Evolutionary conservation across 2,329 filamentous ascomycete species (phyloP), one percentile per base, ranked within the genome.

Genomic region (Penicillium sp.): DNA sequence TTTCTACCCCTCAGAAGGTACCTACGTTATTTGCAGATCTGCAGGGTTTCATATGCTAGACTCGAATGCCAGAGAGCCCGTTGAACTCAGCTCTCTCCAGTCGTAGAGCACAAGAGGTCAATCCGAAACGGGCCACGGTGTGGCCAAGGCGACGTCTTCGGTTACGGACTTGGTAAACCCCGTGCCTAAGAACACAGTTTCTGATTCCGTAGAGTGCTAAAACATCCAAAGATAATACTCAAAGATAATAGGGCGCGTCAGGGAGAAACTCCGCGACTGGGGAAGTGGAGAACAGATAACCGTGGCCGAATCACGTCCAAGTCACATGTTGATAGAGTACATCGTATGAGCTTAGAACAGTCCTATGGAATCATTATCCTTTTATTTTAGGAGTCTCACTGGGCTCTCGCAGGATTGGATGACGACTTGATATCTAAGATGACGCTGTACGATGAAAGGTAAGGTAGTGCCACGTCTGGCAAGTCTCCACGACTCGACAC

Each of bases 101-200:
- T 32, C 29, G 39, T 15, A 4, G 4, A 37, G n/a, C 20, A 37
- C 9, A 20, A 40, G 31, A 18, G 18, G 25, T 18, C 41, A 42
- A 38, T 31, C 23, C 44, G 49, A 35, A 51, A 48, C 35, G 47
- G 47, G 49, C 35, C 49, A 52, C 31, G 37, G 45, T 52, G 45
- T 52, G 37, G 31, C 27, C n/a, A 48, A 35, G 9, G 18, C 24
- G 25, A 41, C 18, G 27, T 44, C 29, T 44, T 46, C 31, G 49
- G 28, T 42, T 20, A 23, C 29, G 25, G 18, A 29, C 18, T 32
- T 18, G 41, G 33, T 24, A 32, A 32, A 49, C n/a, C 15, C 10
- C 6, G 38, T 24, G 6, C 1, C 3, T n/a, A 7, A 41, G 9
- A 33, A 13, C 20, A 23, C 29, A 23, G 6, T 5, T 0, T 20